Conservation (phyloP, 1,284 basidiomycete species). For the Apiotrichum gracile region DNA sequence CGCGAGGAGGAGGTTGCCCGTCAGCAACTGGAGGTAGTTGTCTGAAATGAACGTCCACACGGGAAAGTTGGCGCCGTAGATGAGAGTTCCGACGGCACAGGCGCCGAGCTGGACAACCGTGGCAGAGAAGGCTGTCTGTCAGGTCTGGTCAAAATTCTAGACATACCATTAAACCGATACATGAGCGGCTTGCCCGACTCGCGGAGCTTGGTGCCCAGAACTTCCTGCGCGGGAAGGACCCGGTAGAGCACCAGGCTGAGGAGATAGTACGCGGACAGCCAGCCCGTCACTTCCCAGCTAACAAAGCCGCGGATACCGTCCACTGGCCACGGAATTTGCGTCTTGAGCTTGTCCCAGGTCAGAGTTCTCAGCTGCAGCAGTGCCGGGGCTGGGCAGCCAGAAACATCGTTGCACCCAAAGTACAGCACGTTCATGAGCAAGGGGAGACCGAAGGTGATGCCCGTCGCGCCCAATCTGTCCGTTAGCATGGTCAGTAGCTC, state of each 20-base stretch:
- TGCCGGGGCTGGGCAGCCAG: constrained; percentile 3
- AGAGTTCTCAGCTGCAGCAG: neutral
- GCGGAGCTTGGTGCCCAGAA: constrained; percentile 5
- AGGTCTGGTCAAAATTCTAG: neutral
- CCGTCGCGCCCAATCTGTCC: neutral
- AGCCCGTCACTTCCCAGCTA: neutral
- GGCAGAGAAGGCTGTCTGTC: neutral
- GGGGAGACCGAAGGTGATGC: constrained; percentile 2
- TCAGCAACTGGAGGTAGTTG: constrained; percentile 5
- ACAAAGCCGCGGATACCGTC: constrained; percentile 1
- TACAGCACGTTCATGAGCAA: constrained; percentile 1
- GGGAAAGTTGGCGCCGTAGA: constrained; percentile 3
- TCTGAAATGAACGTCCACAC: constrained; percentile 5
- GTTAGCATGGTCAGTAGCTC: neutral
- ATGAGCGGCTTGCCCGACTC: constrained; percentile 7
- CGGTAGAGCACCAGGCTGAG: constrained; percentile 5
- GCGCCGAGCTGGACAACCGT: constrained; percentile 1
- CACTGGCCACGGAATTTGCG: constrained; percentile 3
- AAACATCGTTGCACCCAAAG: constrained; percentile 5
- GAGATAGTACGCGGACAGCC: constrained; percentile 1
- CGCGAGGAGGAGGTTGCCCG: neutral
- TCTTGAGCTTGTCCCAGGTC: neutral
- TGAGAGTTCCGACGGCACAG: neutral
- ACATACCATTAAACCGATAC: constrained; percentile 5
- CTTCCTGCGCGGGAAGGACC: constrained; percentile 2